These are phyloP conservation scores for Neofusicoccum parvum DNA, from an alignment of 2,329 filamentous ascomycete species.

Conservation along the genomic window DNA sequence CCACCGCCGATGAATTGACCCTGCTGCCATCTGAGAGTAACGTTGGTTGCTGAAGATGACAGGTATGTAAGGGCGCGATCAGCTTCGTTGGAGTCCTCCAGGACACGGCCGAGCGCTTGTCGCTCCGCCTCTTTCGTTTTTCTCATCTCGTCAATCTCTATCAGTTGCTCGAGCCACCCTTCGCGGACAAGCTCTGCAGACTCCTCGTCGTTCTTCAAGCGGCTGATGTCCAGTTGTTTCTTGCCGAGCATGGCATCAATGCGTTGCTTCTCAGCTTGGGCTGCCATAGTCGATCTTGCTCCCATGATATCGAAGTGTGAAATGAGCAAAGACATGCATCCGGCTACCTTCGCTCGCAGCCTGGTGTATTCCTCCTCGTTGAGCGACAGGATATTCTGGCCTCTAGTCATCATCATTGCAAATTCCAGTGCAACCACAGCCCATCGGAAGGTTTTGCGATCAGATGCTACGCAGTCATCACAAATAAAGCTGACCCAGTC, in stretches of 20 bases:
- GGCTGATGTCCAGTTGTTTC: slow-evolving; percentile 76
- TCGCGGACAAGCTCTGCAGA: slow-evolving; percentile 73
- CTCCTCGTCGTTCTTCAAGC: slow-evolving; percentile 78
- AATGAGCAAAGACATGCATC: slow-evolving; percentile 95
- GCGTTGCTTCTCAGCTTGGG: slow-evolving; percentile 88
- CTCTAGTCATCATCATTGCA: slow-evolving; percentile 94
- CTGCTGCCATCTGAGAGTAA: slow-evolving; percentile 96
- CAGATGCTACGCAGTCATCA: slow-evolving; percentile 91
- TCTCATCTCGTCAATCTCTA: slow-evolving; percentile 75
- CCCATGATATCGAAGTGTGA: slow-evolving; percentile 99
- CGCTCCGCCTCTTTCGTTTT: slow-evolving; percentile 81
- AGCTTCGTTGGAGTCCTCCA: slow-evolving; percentile 94
- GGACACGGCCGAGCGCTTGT: slow-evolving; percentile 82
- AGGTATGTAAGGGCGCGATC: slow-evolving; percentile 93
- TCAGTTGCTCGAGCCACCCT: slow-evolving; percentile 72
- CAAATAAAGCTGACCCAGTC: slow-evolving; percentile 99
- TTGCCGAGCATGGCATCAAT: slow-evolving; percentile 79
- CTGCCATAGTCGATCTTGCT: slow-evolving; percentile 86
- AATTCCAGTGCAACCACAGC: slow-evolving; percentile 94
- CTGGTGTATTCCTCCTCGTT: slow-evolving; percentile 84
- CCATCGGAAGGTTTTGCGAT: slow-evolving; percentile 96
- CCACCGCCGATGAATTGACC: slow-evolving; percentile 97
- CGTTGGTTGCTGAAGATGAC: slow-evolving; percentile 90
- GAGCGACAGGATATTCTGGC: slow-evolving; percentile 88
- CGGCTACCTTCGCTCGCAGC: slow-evolving; percentile 84